Evolutionary conservation across 2,329 filamentous ascomycete species (phyloP).

Genomic region (Microdochium bolleyi): DNA sequence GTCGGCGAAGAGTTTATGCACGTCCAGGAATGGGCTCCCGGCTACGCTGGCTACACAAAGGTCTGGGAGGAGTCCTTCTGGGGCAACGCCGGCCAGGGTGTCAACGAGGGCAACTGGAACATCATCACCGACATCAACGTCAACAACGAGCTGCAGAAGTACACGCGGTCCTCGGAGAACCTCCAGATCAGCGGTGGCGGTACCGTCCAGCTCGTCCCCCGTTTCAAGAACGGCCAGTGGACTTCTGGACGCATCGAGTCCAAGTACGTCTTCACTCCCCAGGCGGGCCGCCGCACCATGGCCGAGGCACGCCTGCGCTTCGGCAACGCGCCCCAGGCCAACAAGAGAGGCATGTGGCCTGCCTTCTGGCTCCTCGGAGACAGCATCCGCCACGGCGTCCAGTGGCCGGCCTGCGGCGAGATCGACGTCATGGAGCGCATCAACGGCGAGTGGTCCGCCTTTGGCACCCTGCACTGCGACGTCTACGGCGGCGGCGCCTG

Average conservation of each 20-base stretch:
- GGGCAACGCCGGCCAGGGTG: constrained; percentile 27
- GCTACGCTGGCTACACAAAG: constrained; percentile 29
- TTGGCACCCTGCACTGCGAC: constrained; percentile 41
- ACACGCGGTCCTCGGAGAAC: constrained; percentile 34
- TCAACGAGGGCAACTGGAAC: constrained; percentile 34
- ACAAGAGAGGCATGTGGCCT: constrained; percentile 43
- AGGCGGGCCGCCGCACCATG: constrained; percentile 28
- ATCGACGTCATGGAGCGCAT: constrained; percentile 42
- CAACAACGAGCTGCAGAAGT: constrained; percentile 41
- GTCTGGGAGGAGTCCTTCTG: constrained; percentile 38
- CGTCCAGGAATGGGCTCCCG: constrained; percentile 19
- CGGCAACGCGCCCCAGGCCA: constrained; percentile 24
- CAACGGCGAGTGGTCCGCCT: constrained; percentile 34
- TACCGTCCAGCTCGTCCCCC: constrained; percentile 44
- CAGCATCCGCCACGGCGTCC: constrained; percentile 32
- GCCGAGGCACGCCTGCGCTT: constrained; percentile 37
- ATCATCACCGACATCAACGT: constrained; percentile 32
- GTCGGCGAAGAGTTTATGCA: constrained; percentile 6
- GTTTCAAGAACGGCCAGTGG: constrained; percentile 31
- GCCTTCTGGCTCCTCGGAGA: constrained; percentile 45
- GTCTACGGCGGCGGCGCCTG: constrained; percentile 33
- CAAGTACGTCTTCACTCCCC: constrained; percentile 34
- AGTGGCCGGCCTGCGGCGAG: constrained; percentile 42
- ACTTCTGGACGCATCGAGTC: constrained; percentile 42
- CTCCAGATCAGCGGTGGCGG: constrained; percentile 40